A percentile compares a stretch with the other conserved stretches of the same genome.
phyloP scores from a whole-genome alignment of 768 basidiomycete species.

The Leccinum incarnatum region DNA sequence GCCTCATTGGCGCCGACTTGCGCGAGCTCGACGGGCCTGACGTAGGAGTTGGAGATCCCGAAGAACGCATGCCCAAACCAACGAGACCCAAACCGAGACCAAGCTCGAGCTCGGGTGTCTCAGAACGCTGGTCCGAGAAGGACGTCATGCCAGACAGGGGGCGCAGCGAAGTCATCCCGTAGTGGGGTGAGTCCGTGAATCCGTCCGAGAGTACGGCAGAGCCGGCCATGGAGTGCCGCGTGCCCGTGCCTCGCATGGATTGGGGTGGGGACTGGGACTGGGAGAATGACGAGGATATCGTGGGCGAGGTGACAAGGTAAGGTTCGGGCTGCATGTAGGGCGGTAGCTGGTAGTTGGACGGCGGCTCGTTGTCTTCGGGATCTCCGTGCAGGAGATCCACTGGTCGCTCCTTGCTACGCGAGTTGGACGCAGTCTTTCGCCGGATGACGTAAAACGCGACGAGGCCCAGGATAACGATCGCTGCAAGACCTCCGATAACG shows the following conservation, averaged over 20 bases:
- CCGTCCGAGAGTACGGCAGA: constrained; percentile 19
- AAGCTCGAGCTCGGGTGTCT: constrained; percentile 42
- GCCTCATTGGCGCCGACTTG: constrained; percentile 42
- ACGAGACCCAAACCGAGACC: constrained; percentile 1
- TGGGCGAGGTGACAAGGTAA: constrained; percentile 67
- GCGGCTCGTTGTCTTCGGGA: constrained; percentile 49
- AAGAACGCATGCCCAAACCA: constrained; percentile 7
- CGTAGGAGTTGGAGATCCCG: constrained; percentile 17
- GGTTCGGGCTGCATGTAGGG: constrained; percentile 77
- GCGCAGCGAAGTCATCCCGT: constrained; percentile 20
- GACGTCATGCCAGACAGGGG: constrained; percentile 28
- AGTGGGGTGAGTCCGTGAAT: constrained; percentile 19
- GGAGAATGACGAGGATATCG: constrained; percentile 38
- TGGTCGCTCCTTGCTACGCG: constrained; percentile 51
- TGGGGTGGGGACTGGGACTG: background rate
- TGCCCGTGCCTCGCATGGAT: constrained; percentile 31
- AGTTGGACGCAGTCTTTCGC: constrained; percentile 39
- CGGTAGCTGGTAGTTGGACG: constrained; percentile 49
- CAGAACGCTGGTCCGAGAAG: constrained; percentile 40
- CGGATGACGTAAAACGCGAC: constrained; percentile 49
- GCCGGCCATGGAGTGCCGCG: constrained; percentile 20
- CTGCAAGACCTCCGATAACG: constrained; percentile 55
- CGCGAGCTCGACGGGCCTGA: constrained; percentile 24
- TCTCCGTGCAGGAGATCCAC: constrained; percentile 62
- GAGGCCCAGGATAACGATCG: constrained; percentile 40